These are phyloP conservation scores for Aspergillus hancockii DNA, from an alignment of 495 filamentous ascomycete species.

Conservation along the genomic window DNA sequence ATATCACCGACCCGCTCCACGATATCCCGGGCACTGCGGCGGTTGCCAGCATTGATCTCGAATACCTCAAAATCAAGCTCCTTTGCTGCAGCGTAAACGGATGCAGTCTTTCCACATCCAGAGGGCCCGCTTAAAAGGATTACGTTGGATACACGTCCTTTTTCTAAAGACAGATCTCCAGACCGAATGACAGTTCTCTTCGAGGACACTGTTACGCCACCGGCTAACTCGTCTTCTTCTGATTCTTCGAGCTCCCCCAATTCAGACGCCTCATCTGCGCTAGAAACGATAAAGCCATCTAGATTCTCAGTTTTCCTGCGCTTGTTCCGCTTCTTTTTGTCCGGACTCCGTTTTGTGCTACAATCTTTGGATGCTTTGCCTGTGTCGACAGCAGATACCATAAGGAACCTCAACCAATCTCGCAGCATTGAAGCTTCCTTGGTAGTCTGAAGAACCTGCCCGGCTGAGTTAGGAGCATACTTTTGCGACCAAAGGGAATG, in stretches of 20 bases:
- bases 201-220: constrained; percentile 35
- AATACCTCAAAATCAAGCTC: constrained; percentile 95
- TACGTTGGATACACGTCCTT: constrained; percentile 53
- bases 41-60: constrained; percentile 83
- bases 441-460: constrained; percentile 75
- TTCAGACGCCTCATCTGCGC: constrained; percentile 76
- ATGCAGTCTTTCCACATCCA: constrained; percentile 92
- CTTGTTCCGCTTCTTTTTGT: constrained; percentile 58
- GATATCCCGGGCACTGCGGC: constrained; percentile 86
- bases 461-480: constrained; percentile 71
- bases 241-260: constrained; percentile 71
- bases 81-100: constrained; percentile 91
- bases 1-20: constrained; percentile 93
- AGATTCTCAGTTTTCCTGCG: constrained; percentile 68
- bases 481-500: constrained; percentile 77
- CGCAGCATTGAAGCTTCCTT: constrained; percentile 69
- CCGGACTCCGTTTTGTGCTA: constrained; percentile 41
- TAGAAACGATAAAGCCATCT: constrained; percentile 83
- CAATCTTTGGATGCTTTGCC: constrained; percentile 49
- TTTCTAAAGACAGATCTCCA: constrained; percentile 50
- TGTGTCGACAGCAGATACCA: constrained; percentile 70
- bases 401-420: constrained; percentile 81
- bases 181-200: constrained; percentile 67
- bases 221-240: constrained; percentile 53
- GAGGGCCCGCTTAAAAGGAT: constrained; percentile 85